Evolutionary conservation across 495 filamentous ascomycete genomes (phyloP).

Genomic region (Pseudevernia furfuracea): DNA sequence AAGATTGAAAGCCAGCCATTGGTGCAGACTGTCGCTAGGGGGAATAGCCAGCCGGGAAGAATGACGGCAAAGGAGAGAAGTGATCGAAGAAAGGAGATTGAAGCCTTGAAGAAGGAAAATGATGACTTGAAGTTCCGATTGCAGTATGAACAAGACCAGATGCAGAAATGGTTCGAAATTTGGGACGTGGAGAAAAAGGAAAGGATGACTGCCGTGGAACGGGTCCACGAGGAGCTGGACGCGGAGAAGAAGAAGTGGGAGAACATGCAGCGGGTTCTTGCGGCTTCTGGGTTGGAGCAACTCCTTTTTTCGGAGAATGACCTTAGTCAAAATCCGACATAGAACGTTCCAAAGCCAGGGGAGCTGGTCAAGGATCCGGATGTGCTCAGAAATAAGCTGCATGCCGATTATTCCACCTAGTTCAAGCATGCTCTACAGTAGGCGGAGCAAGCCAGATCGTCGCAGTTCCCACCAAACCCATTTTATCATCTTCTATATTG

Average conservation of each 20-base stretch:
- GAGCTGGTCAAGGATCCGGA: not conserved
- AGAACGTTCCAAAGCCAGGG: not conserved
- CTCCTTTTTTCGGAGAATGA: not conserved
- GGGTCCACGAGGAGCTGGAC: not conserved
- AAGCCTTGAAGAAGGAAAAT: not conserved
- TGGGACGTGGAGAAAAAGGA: not conserved
- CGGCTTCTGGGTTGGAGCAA: not conserved
- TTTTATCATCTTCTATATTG: not conserved
- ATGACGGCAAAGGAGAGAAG: not conserved
- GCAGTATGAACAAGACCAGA: not conserved
- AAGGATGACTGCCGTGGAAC: not conserved
- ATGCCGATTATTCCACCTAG: not conserved
- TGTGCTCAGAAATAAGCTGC: not conserved
- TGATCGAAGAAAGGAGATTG: not conserved
- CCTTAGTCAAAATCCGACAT: not conserved
- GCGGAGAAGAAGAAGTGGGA: not conserved
- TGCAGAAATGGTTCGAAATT: not conserved
- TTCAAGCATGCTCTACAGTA: not conserved
- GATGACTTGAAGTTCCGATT: not conserved
- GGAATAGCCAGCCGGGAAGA: not conserved
- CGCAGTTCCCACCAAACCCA: not conserved
- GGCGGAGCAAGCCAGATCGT: not conserved
- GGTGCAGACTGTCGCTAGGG: not conserved
- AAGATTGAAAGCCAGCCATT: not conserved
- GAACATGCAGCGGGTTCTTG: not conserved